A percentile compares a stretch with the other conserved stretches of the same genome.
phyloP scores from a whole-genome alignment of 2,329 filamentous ascomycete genomes.

The Mariannaea sp. region DNA sequence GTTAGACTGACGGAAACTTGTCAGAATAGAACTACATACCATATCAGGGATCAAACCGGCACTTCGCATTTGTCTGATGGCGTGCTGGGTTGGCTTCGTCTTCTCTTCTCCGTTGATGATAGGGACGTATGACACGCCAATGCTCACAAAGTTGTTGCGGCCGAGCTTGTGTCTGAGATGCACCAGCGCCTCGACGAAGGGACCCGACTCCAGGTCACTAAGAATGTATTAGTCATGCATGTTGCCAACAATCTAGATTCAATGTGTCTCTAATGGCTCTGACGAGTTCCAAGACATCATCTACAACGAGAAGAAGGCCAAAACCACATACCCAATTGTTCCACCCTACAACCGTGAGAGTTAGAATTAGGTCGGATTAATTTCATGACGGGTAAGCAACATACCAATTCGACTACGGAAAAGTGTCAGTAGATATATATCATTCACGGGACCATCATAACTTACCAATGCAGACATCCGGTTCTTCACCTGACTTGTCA shows the following conservation, averaged over 20 bases:
- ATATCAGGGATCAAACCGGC: conserved; percentile 75
- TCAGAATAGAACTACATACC: conserved; percentile 47
- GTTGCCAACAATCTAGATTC: not conserved
- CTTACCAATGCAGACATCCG: conserved; percentile 90
- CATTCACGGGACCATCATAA: conserved; percentile 14
- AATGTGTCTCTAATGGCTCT: not conserved
- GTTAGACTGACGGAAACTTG: conserved; percentile 6
- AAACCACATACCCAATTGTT: conserved; percentile 53
- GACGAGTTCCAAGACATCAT: not conserved
- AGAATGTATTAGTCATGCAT: conserved; percentile 56
- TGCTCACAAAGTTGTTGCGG: conserved; percentile 82
- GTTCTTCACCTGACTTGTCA: conserved; percentile 78
- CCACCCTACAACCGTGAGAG: conserved; percentile 52
- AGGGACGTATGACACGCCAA: conserved; percentile 88
- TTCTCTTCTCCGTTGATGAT: conserved; percentile 76
- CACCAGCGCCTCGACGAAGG: conserved; percentile 85
- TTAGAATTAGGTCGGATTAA: too few species aligned
- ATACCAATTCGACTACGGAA: conserved; percentile 44
- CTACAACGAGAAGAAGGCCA: not conserved
- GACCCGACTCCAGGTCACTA: conserved; percentile 82
- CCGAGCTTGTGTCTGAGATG: conserved; percentile 76
- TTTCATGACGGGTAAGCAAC: conserved; percentile 18
- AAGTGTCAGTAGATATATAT: conserved; percentile 22
- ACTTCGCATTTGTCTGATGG: conserved; percentile 82
- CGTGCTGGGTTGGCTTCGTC: conserved; percentile 95